Percentiles rank a stretch among this genome's conserved stretches.
Conservation (phyloP, 129 eudicot genomes). For the Pittosporum tobira region DNA sequence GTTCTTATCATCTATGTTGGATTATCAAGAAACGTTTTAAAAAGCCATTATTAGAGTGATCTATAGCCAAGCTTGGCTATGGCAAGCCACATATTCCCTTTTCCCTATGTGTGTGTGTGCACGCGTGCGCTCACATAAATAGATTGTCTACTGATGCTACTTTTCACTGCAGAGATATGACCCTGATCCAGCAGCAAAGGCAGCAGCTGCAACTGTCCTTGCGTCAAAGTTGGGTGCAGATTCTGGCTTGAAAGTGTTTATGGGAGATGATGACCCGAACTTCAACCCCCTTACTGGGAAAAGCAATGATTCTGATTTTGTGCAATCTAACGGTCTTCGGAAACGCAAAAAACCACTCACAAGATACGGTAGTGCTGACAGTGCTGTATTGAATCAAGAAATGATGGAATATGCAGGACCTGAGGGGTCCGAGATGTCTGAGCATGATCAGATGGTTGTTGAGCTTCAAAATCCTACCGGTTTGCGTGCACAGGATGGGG, state of each 20-base stretch:
- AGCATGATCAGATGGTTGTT: constrained; percentile 46
- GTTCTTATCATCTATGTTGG: no score
- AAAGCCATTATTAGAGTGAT: no score
- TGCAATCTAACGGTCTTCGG: constrained; percentile 63
- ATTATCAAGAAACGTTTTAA: no score
- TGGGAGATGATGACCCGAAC: constrained; percentile 63
- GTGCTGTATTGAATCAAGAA: constrained; percentile 26
- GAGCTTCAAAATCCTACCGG: constrained; percentile 58
- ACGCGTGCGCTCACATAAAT: no score
- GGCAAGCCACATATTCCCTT: no score
- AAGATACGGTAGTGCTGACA: constrained; percentile 34
- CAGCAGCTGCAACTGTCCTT: constrained; percentile 88
- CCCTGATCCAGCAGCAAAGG: constrained; percentile 92
- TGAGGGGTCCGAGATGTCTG: constrained; percentile 30
- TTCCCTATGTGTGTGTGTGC: no score
- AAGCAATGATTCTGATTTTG: constrained; percentile 59
- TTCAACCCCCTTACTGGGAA: constrained; percentile 34
- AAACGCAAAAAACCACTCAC: constrained; percentile 52
- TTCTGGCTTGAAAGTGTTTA: constrained; percentile 64
- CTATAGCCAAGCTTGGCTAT: no score
- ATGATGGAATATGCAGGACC: constrained; percentile 22
- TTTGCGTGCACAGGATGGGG: constrained; percentile 51
- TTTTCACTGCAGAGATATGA: constrained; percentile 71
- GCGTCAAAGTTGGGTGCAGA: constrained; percentile 87
- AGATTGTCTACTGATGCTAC: no score